Evolutionary conservation across 2,329 filamentous ascomycete species (phyloP), one percentile per base, ranked within the genome.

Genomic region (Geoglossum cookeanum): DNA sequence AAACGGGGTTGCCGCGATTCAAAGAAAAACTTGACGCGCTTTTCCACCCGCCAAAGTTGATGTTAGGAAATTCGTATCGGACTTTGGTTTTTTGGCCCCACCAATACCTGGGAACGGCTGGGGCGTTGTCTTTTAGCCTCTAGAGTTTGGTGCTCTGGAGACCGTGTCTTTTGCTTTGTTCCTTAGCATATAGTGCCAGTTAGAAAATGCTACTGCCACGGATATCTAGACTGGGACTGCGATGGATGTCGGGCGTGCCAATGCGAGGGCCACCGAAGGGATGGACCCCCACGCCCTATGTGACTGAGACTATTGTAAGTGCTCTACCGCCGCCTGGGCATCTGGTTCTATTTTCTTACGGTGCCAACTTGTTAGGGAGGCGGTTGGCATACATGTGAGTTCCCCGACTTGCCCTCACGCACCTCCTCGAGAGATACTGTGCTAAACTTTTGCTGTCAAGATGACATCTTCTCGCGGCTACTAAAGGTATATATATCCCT

Each of bases 381-480:
- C 62, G 85, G 85, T 60, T 86, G 84, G 78, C 83, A 84, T 68
- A 87, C 84, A 69, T 87, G 84, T 88, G 76, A 45, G 22, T 9
- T 17, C 17, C 22, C 49, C 44, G 35, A 4, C 5, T 57, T 27
- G 15, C 15, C 49, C 49, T 53, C 9, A 17, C 30, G 8, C 15
- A n/a, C 37, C 5, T 17, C 17, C 13, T 37, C 33, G 13, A 52
- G 4, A 17, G 7, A 52, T 6, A 13, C 22, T 8, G 13, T 56
- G 17, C 35, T 56, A 55, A 42, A 37, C 59, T 62, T 62, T 65
- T 56, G 63, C 35, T 55, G 45, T 57, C 60, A 67, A 85, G 85
- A 85, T 71, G 85, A 90, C 67, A 88, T 90, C 62, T 90, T 90
- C 70, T 89, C 85, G 22, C 83, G 87, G 65, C 74, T 90, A 4